phyloP scores from a whole-genome alignment of 768 basidiomycete species.

The Fomitopsis serialis region DNA sequence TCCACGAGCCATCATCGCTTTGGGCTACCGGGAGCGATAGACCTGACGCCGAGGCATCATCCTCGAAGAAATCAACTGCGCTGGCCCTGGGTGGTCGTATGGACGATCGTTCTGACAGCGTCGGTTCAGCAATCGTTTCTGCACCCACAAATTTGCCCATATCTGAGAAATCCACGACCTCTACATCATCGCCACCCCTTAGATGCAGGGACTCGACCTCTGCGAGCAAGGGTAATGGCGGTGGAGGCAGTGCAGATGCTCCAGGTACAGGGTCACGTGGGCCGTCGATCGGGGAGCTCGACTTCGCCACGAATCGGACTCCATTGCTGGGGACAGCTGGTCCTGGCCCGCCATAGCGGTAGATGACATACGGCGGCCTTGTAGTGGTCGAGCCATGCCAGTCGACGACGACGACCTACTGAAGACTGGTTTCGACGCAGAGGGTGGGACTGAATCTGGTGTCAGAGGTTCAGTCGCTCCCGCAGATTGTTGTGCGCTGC shows the following conservation, averaged over 20 bases:
- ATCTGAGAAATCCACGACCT: constrained; percentile 79
- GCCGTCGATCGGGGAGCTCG: constrained; percentile 35
- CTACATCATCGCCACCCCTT: constrained; percentile 54
- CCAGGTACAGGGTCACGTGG: constrained; percentile 18
- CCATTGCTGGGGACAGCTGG: constrained; percentile 27
- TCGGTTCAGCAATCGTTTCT: constrained; percentile 21
- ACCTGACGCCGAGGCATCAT: constrained; percentile 14
- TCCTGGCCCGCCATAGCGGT: constrained; percentile 4
- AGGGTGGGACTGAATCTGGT: background rate
- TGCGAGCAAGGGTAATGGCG: constrained; percentile 25
- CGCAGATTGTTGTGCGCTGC: constrained; percentile 12
- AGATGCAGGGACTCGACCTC: constrained; percentile 35
- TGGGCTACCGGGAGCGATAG: constrained; percentile 18
- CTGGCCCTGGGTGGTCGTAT: constrained; percentile 40
- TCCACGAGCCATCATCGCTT: constrained; percentile 39
- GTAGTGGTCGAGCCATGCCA: constrained; percentile 20
- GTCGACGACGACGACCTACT: constrained; percentile 6
- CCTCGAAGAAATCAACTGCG: constrained; percentile 74
- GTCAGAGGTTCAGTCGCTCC: background rate
- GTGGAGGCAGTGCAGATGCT: constrained; percentile 20
- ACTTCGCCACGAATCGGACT: constrained; percentile 64
- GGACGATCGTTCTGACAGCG: constrained; percentile 14
- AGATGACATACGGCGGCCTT: constrained; percentile 19
- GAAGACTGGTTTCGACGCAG: constrained; percentile 4
- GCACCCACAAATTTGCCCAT: constrained; percentile 63